A percentile compares a stretch with the other conserved stretches of the same genome.
Conservation (phyloP, 495 filamentous ascomycete species). For the Lophiostoma macrostomum region DNA sequence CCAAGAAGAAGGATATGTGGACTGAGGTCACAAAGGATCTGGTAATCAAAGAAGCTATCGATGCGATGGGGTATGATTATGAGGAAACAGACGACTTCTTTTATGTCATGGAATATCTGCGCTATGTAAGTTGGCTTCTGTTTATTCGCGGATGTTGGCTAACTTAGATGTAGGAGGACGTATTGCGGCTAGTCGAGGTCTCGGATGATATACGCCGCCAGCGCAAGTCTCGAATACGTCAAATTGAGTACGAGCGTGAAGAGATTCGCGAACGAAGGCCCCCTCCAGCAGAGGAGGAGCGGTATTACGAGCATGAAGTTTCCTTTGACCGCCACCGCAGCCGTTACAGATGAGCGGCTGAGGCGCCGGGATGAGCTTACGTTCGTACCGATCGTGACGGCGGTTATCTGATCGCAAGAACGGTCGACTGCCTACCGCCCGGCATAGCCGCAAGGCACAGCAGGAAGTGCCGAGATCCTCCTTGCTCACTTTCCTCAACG, state of each 20-base stretch:
- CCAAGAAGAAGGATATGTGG: slow-evolving; percentile 70
- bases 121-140: slow-evolving; percentile 62
- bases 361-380: not conserved
- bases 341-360: slow-evolving; percentile 30
- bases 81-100: slow-evolving; percentile 89
- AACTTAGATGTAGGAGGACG: slow-evolving; percentile 66
- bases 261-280: slow-evolving; percentile 30
- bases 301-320: slow-evolving; percentile 37
- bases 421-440: too few relatives aligned
- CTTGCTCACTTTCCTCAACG: too few relatives aligned
- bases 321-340: slow-evolving; percentile 30
- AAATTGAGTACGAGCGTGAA: slow-evolving; percentile 78
- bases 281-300: slow-evolving; percentile 33
- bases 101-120: slow-evolving; percentile 88
- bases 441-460: too few relatives aligned
- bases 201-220: slow-evolving; percentile 77
- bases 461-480: too few relatives aligned
- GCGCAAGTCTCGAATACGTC: slow-evolving; percentile 71
- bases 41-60: slow-evolving; percentile 82
- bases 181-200: slow-evolving; percentile 74
- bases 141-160: slow-evolving; percentile 3
- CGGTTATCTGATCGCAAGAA: too few relatives aligned
- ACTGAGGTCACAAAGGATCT: slow-evolving; percentile 96
- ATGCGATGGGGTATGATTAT: slow-evolving; percentile 78
- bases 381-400: too few relatives aligned